Base-by-base conservation (phyloP, 106 monocot species). In the Acanthochlamys bracteata region DNA sequence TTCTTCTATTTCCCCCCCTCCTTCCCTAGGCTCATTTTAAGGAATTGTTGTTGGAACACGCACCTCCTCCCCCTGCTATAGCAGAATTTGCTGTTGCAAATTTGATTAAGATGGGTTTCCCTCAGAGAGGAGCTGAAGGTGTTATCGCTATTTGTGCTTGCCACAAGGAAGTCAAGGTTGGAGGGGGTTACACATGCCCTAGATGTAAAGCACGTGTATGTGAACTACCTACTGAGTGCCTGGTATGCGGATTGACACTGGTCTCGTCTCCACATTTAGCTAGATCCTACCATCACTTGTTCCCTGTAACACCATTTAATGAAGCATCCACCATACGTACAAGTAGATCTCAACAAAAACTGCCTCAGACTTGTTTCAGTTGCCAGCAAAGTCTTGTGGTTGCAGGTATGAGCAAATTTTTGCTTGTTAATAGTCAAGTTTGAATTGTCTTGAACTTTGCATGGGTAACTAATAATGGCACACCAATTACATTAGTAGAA, bases 251-350 rank as follows among this genome's bases (percentile, higher is more conserved):
- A 20, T 65, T 98, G 65, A 98, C 96, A 22, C 91, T 98, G 42
- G 88, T 98, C 66, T 91, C 91, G 69, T 98, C 96, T 64, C 96
- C 96, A 21, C 96, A 98, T 79, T 71, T 98, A 42, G 96, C 91
- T 58, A 82, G 96, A 60, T 91, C 96, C 62, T 98, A 98, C 73
- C 96, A 91, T 74, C 96, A 98, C 69, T 88, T 98, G 33, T 98
- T 98, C 59, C 96, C 96, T 54, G 85, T 98, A 53, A 61, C 74
- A 66, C 88, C 88, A 66, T 98, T 88, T 46, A 70, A 98, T 80
- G 96, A 98, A 51, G 76, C 79, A 8, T 60, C 82, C 13, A 27
- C 66, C 59, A 63, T 42, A 16, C 17, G 57, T 70, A 60, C 70
- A 58, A 71, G 54, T 69, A 84, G 66, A 76, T 51, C 69, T 24